These are phyloP conservation scores for Eucalyptus guilfoylei DNA, from an alignment of 345 rosid species.

Conservation along the genomic window DNA sequence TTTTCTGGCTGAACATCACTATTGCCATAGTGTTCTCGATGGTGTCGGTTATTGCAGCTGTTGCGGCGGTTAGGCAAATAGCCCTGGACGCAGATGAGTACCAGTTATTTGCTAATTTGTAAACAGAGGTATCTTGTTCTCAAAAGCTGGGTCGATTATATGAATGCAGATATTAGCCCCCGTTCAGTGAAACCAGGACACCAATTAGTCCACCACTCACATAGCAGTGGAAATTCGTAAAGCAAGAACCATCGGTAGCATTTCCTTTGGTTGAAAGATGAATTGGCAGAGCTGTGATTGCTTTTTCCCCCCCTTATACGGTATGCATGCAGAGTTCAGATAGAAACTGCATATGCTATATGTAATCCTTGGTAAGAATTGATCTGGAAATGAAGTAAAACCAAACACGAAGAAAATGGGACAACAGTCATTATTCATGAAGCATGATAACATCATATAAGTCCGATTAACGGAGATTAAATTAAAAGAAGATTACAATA, in stretches of 20 bases:
- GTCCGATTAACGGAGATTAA: not conserved
- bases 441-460: not conserved
- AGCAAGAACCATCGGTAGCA: not conserved
- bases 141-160: not conserved
- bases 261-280: not conserved
- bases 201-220: not conserved
- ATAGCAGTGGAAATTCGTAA: not conserved
- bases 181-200: not conserved
- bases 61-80: constrained; percentile 76
- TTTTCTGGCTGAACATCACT: constrained; percentile 56
- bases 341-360: not conserved
- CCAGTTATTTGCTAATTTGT: constrained; percentile 54
- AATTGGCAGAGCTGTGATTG: not conserved
- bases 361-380: not conserved
- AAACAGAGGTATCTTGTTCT: not conserved
- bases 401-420: not conserved
- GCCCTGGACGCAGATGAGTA: constrained; percentile 51
- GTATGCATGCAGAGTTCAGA: not conserved
- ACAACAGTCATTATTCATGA: not conserved
- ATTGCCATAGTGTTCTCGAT: constrained; percentile 49
- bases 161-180: not conserved
- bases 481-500: not conserved
- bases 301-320: not conserved
- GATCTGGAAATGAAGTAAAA: not conserved
- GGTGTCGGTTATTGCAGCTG: constrained; percentile 43